Percentiles rank a stretch among this genome's conserved stretches.
These are phyloP conservation scores for Calonectria pteridis DNA, from an alignment of 2,329 filamentous ascomycete genomes.

Conservation along the genomic window DNA sequence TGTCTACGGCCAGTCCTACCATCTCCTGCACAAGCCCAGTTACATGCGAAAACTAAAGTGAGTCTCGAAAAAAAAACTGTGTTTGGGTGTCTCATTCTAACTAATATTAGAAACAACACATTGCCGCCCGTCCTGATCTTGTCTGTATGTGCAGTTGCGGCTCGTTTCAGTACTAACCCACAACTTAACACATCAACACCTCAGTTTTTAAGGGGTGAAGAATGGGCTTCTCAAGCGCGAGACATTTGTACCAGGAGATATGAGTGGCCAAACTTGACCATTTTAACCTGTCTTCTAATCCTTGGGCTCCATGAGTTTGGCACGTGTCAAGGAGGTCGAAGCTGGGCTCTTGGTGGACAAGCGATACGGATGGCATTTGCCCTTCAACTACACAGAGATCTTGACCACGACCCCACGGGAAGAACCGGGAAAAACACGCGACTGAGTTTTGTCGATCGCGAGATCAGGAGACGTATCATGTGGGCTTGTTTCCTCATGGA, in stretches of 20 bases:
- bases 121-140: constrained; percentile 91
- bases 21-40: constrained; percentile 94
- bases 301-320: constrained; percentile 95
- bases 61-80: constrained; percentile 44
- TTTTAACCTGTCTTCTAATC: constrained; percentile 89
- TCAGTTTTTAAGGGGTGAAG: constrained; percentile 85
- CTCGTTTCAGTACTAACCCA: constrained; percentile 92
- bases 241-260: constrained; percentile 89
- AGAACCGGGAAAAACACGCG: constrained; percentile 71
- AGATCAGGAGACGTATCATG: constrained; percentile 94
- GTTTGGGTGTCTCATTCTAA: constrained; percentile 15
- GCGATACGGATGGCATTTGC: constrained; percentile 98
- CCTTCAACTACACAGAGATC: constrained; percentile 90
- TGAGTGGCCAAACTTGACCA: constrained; percentile 96
- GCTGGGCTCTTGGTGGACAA: constrained; percentile 95
- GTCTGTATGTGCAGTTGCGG: constrained; percentile 96
- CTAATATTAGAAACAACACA: constrained; percentile 58
- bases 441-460: constrained; percentile 90
- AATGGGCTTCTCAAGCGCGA: constrained; percentile 89
- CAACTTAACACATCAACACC: constrained; percentile 80
- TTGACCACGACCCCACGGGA: constrained; percentile 83
- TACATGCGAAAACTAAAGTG: constrained; percentile 90
- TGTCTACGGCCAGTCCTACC: constrained; percentile 95
- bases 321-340: constrained; percentile 94
- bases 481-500: constrained; percentile 99